These are phyloP conservation scores for Omphalotus olearius DNA, from an alignment of 1,284 basidiomycete genomes.

Conservation along the genomic window DNA sequence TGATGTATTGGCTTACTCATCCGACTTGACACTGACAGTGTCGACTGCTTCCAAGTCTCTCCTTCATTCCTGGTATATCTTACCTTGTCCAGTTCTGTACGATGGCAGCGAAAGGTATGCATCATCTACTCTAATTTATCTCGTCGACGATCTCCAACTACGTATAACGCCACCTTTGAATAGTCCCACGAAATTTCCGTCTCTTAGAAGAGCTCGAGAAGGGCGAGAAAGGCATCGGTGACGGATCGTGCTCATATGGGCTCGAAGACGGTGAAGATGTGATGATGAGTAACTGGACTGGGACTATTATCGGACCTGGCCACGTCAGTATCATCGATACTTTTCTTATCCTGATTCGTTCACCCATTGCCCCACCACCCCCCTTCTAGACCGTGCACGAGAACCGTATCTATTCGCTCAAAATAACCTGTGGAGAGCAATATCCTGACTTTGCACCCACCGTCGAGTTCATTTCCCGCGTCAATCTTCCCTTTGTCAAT, in stretches of 20 bases:
- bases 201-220: conserved; percentile 98
- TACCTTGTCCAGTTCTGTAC: too few relatives aligned
- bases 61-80: too few relatives aligned
- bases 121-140: too few relatives aligned
- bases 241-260: conserved; percentile 95
- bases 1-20: too few relatives aligned
- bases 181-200: conserved; percentile 95
- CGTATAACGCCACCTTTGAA: neutral
- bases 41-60: too few relatives aligned
- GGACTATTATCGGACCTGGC: conserved; percentile 97
- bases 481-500: conserved; percentile 95
- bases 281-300: conserved; percentile 98
- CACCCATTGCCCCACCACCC: neutral
- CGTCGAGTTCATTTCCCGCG: conserved; percentile 85
- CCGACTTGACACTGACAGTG: too few relatives aligned
- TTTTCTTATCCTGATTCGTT: neutral
- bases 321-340: conserved; percentile 57
- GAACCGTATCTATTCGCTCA: conserved; percentile 97
- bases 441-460: conserved; percentile 84
- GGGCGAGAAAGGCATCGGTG: conserved; percentile 98
- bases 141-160: too few relatives aligned
- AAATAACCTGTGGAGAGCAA: conserved; percentile 78
- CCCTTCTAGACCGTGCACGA: conserved; percentile 79
- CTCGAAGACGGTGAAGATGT: conserved; percentile 91
- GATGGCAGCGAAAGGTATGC: too few relatives aligned